These are phyloP conservation scores for Lolium rigidum DNA, from an alignment of 176 grass and related monocot species.

Conservation along the genomic window DNA sequence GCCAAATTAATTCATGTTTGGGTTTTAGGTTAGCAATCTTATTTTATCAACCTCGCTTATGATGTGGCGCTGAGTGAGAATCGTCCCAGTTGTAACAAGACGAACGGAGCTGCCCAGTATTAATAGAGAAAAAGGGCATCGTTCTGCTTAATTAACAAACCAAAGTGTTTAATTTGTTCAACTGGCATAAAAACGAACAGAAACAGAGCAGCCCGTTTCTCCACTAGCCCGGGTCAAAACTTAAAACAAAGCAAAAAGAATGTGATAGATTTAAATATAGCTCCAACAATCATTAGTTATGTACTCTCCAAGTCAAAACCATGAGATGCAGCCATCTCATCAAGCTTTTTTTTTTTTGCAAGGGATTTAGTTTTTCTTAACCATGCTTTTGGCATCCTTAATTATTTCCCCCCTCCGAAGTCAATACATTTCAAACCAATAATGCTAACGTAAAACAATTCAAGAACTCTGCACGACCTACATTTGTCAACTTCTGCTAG, in stretches of 20 bases:
- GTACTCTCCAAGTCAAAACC: conserved; percentile 44
- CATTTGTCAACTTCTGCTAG: conserved; percentile 54
- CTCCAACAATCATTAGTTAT: conserved; percentile 32
- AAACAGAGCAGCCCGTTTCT: too few species aligned
- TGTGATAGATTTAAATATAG: neutral
- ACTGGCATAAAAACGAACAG: too few species aligned
- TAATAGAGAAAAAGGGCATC: too few species aligned
- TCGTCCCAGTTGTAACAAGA: neutral
- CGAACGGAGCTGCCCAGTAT: neutral
- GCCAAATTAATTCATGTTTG: neutral
- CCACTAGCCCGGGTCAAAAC: neutral
- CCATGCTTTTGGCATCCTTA: conserved; percentile 2
- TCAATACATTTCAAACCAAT: conserved; percentile 47
- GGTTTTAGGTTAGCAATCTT: neutral
- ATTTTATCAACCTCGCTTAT: neutral
- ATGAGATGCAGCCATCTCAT: neutral
- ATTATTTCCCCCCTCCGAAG: conserved; percentile 3
- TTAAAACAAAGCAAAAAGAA: neutral
- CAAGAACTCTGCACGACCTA: neutral
- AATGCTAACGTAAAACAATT: neutral
- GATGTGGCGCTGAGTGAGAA: conserved; percentile 1
- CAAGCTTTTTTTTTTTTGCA: neutral
- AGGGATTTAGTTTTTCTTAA: neutral
- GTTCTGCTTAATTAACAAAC: too few species aligned
- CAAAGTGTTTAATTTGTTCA: too few species aligned